A percentile compares a stretch with the other conserved stretches of the same genome.
Evolutionary conservation across 163 green algal species (phyloP).

Genomic region (Scenedesmus sp.): DNA sequence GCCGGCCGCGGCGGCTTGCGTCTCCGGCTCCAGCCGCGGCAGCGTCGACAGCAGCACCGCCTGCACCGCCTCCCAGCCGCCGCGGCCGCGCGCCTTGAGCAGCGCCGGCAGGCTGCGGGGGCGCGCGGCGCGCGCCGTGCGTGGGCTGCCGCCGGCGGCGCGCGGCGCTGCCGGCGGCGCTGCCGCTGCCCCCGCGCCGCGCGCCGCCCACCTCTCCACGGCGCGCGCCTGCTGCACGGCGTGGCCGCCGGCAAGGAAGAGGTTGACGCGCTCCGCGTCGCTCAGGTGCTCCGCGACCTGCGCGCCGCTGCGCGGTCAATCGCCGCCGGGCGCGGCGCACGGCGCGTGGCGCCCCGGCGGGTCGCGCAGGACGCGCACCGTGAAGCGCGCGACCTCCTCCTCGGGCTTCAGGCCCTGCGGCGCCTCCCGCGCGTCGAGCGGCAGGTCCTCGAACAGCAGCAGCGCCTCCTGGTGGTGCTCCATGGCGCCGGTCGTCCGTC

Average conservation of each 20-base stretch:
- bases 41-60: slow-evolving; percentile 21
- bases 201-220: slow-evolving; percentile 62
- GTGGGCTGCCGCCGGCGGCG: too few relatives aligned
- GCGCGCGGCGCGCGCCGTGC: too few relatives aligned
- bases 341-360: too few relatives aligned
- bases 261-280: slow-evolving; percentile 64
- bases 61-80: slow-evolving; percentile 37
- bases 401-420: slow-evolving; percentile 40
- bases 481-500: too few relatives aligned
- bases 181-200: neutral
- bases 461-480: too few relatives aligned
- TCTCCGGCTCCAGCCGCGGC: slow-evolving; percentile 37
- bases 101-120: slow-evolving; percentile 50
- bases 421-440: too few relatives aligned
- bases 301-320: too few relatives aligned
- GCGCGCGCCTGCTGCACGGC: slow-evolving; percentile 66
- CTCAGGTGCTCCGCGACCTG: slow-evolving; percentile 75
- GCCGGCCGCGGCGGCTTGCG: slow-evolving; percentile 59
- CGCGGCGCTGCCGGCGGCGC: too few relatives aligned
- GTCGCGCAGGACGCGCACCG: too few relatives aligned
- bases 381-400: slow-evolving; percentile 41
- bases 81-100: slow-evolving; percentile 28
- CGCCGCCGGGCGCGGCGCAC: too few relatives aligned
- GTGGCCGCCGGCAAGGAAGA: slow-evolving; percentile 66
- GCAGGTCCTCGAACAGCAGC: too few relatives aligned